Base-by-base conservation (phyloP, 495 filamentous ascomycete genomes). In the Neurospora sp. region DNA sequence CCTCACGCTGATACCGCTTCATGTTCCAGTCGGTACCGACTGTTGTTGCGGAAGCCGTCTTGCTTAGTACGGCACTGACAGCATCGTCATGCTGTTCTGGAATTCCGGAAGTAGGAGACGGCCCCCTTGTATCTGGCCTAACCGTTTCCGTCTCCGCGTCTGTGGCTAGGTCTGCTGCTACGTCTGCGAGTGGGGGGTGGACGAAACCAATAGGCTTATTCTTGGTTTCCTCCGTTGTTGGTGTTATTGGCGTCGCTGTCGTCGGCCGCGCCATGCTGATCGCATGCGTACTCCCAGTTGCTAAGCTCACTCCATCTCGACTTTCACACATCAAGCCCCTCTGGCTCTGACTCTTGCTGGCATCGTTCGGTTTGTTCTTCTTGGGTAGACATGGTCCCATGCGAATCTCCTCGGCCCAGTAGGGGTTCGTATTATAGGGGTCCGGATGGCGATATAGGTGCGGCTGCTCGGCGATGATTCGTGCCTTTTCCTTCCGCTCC, bases 401-500 rank as follows among this genome's bases (percentile, higher is more conserved):
- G 61, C 83, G 82, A 70, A 97, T 94, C 81, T 97, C 94, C 74
- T 95, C 92, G 8, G 81, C 81, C 94, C 94, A 97, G 80, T 92
- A 92, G 65, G 89, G 89, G 76, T 97, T 97, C 39, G 93, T 96
- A 69, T 88, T 88, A 79, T 92, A 94, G 6, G 94, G 90, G 37
- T 89, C 88, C 3, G 94, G 93, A 75, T 97, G 94, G 18, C 87
- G 85, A 78, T 95, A 96, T 7, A 88, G 82, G 39, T 89, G 87
- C 5, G 91, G 91, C 78, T 94, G 88, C 75, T 93, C 87, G 72
- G 85, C 86, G 69, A 92, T 82, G 68, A 88, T 77, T 69, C 81
- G 85, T 61, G 85, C 85, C 75, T 89, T 90, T 73, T 90, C 86
- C 70, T 88, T 84, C 69, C 89, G 84, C 68, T 87, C 86, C 45